A percentile compares a stretch with the other conserved stretches of the same genome.
These are phyloP conservation scores for Calocybe gangraenosa DNA, from an alignment of 768 basidiomycete genomes.

Conservation along the genomic window DNA sequence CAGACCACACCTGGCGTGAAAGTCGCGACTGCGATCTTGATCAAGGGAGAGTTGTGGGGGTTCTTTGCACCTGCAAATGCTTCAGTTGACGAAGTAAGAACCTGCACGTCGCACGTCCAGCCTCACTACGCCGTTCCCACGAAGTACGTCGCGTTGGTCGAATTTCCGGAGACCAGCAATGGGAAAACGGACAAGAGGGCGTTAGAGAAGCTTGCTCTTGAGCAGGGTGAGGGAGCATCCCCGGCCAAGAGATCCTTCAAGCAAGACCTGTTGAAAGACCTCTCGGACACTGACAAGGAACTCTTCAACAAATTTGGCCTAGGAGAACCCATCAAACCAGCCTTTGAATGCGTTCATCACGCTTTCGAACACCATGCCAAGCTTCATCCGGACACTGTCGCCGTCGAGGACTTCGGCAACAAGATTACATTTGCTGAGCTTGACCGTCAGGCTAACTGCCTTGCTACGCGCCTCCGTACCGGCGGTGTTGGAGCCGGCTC, in stretches of 20 bases:
- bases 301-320: constrained; percentile 44
- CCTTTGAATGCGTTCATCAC: constrained; percentile 50
- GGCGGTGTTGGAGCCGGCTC: constrained; percentile 40
- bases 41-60: constrained; percentile 13
- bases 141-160: constrained; percentile 3
- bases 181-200: constrained; percentile 29
- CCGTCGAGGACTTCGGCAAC: constrained; percentile 46
- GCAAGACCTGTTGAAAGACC: constrained; percentile 14
- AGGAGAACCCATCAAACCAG: constrained; percentile 31
- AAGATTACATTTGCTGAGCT: constrained; percentile 49
- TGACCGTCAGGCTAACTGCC: constrained; percentile 40
- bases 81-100: constrained; percentile 9
- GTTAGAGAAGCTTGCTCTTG: constrained; percentile 35
- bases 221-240: constrained; percentile 8
- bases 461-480: constrained; percentile 38
- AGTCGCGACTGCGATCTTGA: constrained; percentile 13
- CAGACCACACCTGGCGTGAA: constrained; percentile 5
- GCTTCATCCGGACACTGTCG: constrained; percentile 35
- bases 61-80: constrained; percentile 10
- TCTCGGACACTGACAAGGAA: constrained; percentile 36
- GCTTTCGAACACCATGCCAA: constrained; percentile 47
- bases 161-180: constrained; percentile 11
- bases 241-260: constrained; percentile 9
- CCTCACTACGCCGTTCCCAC: constrained; percentile 12
- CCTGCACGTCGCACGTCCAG: constrained; percentile 7